These are phyloP conservation scores for Talaromyces rugulosus DNA, from an alignment of 2,329 filamentous ascomycete genomes.

Conservation along the genomic window DNA sequence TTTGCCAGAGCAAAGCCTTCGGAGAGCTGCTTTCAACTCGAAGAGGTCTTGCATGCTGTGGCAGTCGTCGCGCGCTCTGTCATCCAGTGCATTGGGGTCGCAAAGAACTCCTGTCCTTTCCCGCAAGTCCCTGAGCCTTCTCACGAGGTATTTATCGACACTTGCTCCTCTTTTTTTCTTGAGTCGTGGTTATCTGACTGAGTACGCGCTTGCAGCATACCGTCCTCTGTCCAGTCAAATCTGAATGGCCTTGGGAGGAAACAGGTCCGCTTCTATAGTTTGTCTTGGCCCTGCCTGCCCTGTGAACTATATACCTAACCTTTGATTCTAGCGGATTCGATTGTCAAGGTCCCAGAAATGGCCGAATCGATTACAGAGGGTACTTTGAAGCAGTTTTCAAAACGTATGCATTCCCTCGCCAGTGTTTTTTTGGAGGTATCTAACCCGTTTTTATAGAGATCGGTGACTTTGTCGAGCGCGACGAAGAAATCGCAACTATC, in stretches of 20 bases:
- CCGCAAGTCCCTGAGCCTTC: conserved; percentile 3
- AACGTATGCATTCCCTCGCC: conserved; percentile 48
- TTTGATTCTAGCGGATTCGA: conserved; percentile 61
- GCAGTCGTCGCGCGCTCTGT: conserved; percentile 22
- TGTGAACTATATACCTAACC: conserved; percentile 6
- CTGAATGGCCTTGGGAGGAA: conserved; percentile 1
- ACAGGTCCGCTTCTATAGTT: conserved; percentile 37
- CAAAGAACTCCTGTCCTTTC: conserved; percentile 6
- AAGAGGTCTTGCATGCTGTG: conserved; percentile 22
- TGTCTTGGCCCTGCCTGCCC: background rate
- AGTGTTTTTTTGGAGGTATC: conserved; percentile 14
- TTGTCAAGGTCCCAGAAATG: conserved; percentile 96
- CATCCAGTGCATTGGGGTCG: conserved; percentile 18
- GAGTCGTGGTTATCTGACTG: background rate
- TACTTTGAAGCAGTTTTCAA: conserved; percentile 91
- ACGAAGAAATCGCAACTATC: conserved; percentile 97
- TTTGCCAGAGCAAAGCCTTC: conserved; percentile 30
- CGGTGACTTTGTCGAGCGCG: conserved; percentile 88
- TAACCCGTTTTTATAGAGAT: conserved; percentile 53
- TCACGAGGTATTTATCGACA: conserved; percentile 3
- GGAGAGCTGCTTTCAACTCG: conserved; percentile 24
- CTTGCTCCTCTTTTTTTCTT: background rate
- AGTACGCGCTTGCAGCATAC: conserved; percentile 11
- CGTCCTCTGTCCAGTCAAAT: conserved; percentile 7
- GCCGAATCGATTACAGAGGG: conserved; percentile 98